A percentile compares a stretch with the other conserved stretches of the same genome.
Conservation (phyloP, 1,284 basidiomycete species). For the Rhodotorula sp. region DNA sequence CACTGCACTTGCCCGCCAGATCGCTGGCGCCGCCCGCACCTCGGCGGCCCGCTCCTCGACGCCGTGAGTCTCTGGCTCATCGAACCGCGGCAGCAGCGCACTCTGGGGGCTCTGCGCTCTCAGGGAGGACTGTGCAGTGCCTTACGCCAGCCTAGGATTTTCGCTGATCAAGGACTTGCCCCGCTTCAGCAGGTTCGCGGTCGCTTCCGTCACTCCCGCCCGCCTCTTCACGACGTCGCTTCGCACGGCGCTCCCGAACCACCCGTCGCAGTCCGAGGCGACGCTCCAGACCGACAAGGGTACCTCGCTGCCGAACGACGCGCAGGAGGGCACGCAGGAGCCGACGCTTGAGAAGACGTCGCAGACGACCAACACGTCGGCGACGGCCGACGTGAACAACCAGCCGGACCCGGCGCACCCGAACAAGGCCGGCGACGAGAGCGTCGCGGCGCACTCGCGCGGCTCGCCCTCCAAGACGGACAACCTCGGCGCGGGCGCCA, state of each 20-base stretch:
- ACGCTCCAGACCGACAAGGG: conserved; percentile 7
- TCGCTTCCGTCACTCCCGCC: background rate
- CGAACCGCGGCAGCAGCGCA: background rate
- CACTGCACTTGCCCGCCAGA: conserved; percentile 3
- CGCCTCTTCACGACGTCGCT: background rate
- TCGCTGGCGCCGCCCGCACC: conserved; percentile 1
- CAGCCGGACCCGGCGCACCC: conserved; percentile 5
- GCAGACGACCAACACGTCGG: conserved; percentile 10
- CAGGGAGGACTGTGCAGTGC: too few relatives aligned
- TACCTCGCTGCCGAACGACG: background rate
- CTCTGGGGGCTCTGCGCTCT: background rate
- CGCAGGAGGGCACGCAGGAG: conserved; percentile 1
- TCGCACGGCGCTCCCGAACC: background rate
- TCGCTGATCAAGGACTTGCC: background rate
- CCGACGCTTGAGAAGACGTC: background rate
- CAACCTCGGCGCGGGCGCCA: conserved; percentile 7
- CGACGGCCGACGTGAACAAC: conserved; percentile 3
- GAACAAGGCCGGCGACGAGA: background rate
- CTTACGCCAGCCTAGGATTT: too few relatives aligned
- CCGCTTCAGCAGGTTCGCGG: background rate
- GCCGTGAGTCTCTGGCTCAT: background rate
- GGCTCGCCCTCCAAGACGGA: background rate
- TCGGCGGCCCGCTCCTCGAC: background rate
- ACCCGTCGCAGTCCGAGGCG: background rate
- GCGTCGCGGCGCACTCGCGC: background rate